Evolutionary conservation across 2,329 filamentous ascomycete species (phyloP).

Genomic region (Knufia fluminis): DNA sequence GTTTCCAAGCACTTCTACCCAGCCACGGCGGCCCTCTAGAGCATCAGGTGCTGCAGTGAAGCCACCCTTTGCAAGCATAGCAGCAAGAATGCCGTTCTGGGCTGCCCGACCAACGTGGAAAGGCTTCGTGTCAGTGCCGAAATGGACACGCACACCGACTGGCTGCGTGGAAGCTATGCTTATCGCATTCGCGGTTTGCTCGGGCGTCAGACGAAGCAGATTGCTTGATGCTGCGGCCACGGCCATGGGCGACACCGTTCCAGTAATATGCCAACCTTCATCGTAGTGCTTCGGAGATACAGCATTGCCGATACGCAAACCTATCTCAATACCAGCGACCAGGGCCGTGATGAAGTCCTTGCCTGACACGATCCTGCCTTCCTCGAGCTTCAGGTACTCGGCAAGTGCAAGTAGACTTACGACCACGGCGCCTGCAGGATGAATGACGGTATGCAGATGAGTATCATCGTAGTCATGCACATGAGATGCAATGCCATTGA

Average conservation of each 20-base stretch:
- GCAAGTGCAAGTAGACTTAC: conserved; percentile 42
- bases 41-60: conserved; percentile 41
- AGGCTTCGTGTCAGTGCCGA: conserved; percentile 47
- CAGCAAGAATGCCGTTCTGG: conserved; percentile 43
- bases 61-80: conserved; percentile 38
- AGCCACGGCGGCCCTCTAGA: conserved; percentile 46
- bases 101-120: conserved; percentile 47
- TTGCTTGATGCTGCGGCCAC: conserved; percentile 45
- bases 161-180: conserved; percentile 47
- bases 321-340: conserved; percentile 43
- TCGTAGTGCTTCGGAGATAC: conserved; percentile 49
- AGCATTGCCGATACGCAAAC: conserved; percentile 44
- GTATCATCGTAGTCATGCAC: conserved; percentile 51
- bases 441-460: conserved; percentile 48
- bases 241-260: conserved; percentile 43
- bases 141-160: conserved; percentile 46
- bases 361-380: conserved; percentile 32
- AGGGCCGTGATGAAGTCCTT: conserved; percentile 44
- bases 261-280: conserved; percentile 49
- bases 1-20: conserved; percentile 43
- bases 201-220: conserved; percentile 33
- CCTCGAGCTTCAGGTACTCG: conserved; percentile 26
- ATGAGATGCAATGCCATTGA: conserved; percentile 49
- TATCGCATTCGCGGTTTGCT: conserved; percentile 42
- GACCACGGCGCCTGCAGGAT: conserved; percentile 45